Percentiles rank a stretch among this genome's conserved stretches.
These are phyloP conservation scores for Lactarius tabidus DNA, from an alignment of 768 basidiomycete genomes.

Conservation along the genomic window DNA sequence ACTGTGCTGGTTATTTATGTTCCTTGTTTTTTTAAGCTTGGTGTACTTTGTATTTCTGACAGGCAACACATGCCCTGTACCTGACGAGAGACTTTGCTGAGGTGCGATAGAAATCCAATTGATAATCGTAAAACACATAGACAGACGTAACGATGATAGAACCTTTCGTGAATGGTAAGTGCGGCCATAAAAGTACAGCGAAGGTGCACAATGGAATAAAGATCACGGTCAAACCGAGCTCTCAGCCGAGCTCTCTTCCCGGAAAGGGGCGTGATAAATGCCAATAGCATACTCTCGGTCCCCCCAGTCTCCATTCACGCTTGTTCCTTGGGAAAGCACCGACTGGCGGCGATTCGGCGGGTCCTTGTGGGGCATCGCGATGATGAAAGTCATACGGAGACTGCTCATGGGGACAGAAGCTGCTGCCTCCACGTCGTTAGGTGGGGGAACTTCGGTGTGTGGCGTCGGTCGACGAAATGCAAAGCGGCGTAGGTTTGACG, in stretches of 20 bases:
- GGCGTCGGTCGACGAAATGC: not conserved
- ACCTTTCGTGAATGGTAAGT: not conserved
- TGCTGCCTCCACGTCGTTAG: not conserved
- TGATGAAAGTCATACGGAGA: conserved; percentile 13
- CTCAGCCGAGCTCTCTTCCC: not conserved
- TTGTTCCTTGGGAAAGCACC: conserved; percentile 2
- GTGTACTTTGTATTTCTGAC: not conserved
- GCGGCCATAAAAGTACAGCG: not conserved
- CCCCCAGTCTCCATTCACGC: conserved; percentile 5
- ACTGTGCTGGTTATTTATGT: not conserved
- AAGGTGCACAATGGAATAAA: not conserved
- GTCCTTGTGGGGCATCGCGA: conserved; percentile 19
- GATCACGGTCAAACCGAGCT: not conserved
- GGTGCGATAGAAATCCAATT: not conserved
- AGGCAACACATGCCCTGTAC: not conserved
- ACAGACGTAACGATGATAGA: not conserved
- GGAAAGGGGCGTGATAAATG: conserved; percentile 19
- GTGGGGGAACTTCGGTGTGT: not conserved
- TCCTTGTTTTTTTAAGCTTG: not conserved
- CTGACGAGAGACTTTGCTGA: not conserved
- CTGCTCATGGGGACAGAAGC: not conserved
- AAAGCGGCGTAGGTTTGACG: not conserved
- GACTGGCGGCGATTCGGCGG: conserved; percentile 5
- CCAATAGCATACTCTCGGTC: conserved; percentile 20
- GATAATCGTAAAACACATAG: not conserved